Evolutionary conservation across 1,139 yeast genomes (phyloP).

Genomic region (Debaryomyces udenii): DNA sequence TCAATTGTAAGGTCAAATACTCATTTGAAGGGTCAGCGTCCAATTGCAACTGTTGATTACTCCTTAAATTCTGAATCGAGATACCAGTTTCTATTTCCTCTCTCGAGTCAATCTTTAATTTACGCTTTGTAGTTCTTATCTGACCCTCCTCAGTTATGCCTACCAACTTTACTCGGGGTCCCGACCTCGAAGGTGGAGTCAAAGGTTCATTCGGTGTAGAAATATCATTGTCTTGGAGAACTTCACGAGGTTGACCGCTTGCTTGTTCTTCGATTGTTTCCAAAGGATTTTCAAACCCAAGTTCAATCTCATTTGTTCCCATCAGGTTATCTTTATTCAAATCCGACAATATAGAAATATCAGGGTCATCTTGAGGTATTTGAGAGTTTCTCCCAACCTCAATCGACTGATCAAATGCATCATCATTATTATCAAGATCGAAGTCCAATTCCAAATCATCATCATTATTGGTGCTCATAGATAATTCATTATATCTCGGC

Average conservation of each 20-base stretch:
- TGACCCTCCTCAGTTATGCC: slow-evolving; percentile 45
- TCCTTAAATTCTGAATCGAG: slow-evolving; percentile 36
- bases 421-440: slow-evolving; percentile 39
- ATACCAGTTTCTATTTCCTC: slow-evolving; percentile 39
- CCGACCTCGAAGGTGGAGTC: slow-evolving; percentile 17
- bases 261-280: slow-evolving; percentile 28
- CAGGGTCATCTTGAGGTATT: slow-evolving; percentile 23
- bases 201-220: slow-evolving; percentile 20
- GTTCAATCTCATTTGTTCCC: slow-evolving; percentile 19
- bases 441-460: slow-evolving; percentile 56
- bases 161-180: slow-evolving; percentile 30
- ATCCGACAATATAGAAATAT: slow-evolving; percentile 34
- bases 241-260: slow-evolving; percentile 17
- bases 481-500: slow-evolving; percentile 45
- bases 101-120: slow-evolving; percentile 37
- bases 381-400: slow-evolving; percentile 51
- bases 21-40: slow-evolving; percentile 19
- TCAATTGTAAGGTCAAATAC: slow-evolving; percentile 28
- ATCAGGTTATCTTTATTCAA: slow-evolving; percentile 20
- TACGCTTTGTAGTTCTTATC: slow-evolving; percentile 43
- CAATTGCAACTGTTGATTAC: slow-evolving; percentile 30
- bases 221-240: slow-evolving; percentile 12
- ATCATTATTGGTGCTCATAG: slow-evolving; percentile 22
- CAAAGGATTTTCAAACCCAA: slow-evolving; percentile 34
- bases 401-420: slow-evolving; percentile 37